A percentile compares a stretch with the other conserved stretches of the same genome.
Evolutionary conservation across 73 alveolate genomes (phyloP).

Genomic region (Stentor coeruleus): DNA sequence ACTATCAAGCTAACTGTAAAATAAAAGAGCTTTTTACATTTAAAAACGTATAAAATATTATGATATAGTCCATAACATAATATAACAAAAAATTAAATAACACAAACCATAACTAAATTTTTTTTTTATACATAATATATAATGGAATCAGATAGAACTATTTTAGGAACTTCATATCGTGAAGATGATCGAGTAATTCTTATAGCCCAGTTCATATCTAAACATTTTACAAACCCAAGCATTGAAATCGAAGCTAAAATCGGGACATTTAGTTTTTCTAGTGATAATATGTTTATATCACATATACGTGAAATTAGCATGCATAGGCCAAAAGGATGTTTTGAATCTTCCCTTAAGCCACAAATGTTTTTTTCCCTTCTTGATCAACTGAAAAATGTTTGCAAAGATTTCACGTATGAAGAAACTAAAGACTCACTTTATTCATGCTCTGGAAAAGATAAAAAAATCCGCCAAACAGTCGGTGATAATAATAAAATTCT

Average conservation of each 20-base stretch:
- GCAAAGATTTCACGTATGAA: not conserved
- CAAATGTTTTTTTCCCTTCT: not conserved
- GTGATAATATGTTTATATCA: not conserved
- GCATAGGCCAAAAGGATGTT: not conserved
- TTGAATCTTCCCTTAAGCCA: not conserved
- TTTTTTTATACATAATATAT: too few relatives aligned
- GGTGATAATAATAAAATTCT: not conserved
- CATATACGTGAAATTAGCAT: not conserved
- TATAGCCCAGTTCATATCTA: not conserved
- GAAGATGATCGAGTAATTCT: slow-evolving; percentile 11
- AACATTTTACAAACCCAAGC: not conserved
- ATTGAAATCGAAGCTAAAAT: slow-evolving; percentile 10
- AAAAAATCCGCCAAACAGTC: not conserved
- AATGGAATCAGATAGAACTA: too few relatives aligned
- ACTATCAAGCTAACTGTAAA: too few relatives aligned
- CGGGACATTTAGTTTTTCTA: not conserved
- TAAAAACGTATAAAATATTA: too few relatives aligned
- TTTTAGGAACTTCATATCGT: not conserved
- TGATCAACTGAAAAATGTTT: not conserved
- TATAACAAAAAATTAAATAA: too few relatives aligned
- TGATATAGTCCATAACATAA: too few relatives aligned
- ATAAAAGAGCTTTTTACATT: too few relatives aligned
- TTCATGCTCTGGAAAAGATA: not conserved
- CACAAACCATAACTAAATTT: too few relatives aligned
- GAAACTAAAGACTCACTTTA: not conserved